These are phyloP conservation scores for Closterium sp. DNA, from an alignment of 139 green algal genomes.

Conservation along the genomic window DNA sequence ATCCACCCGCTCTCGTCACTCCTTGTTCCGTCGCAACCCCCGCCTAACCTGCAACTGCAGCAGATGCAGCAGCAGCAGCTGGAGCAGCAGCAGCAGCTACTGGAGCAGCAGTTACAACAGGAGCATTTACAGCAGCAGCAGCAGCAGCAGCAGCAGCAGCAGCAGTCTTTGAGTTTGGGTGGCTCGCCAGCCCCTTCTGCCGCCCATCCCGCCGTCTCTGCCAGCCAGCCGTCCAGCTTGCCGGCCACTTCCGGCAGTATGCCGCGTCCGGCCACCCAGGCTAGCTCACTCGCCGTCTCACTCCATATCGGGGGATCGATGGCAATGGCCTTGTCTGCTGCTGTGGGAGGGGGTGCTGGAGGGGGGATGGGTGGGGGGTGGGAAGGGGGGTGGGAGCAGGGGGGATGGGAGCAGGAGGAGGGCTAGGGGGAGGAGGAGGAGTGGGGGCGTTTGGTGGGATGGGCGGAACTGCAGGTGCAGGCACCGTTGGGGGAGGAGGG, in stretches of 20 bases:
- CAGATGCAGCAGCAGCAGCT: background rate
- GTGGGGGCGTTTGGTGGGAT: background rate
- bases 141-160: background rate
- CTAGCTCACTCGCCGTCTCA: background rate
- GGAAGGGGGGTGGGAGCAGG: no score
- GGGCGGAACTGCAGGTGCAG: background rate
- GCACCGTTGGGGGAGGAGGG: background rate
- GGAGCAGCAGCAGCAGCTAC: background rate
- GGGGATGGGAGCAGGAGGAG: background rate
- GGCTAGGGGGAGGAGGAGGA: background rate
- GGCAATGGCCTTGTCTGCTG: background rate
- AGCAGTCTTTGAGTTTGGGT: background rate
- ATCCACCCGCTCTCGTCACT: background rate
- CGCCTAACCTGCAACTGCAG: background rate
- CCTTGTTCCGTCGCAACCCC: background rate
- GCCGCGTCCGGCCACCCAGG: background rate
- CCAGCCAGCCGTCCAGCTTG: background rate
- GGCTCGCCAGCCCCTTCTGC: background rate
- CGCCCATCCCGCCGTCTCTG: no score
- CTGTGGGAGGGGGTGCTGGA: background rate
- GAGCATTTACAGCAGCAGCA: background rate
- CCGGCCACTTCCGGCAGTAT: background rate
- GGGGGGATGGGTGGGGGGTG: no score
- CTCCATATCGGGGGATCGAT: background rate
- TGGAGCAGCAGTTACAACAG: background rate